These are phyloP conservation scores for Naganishia antarctica DNA, from an alignment of 768 basidiomycete species.

Conservation along the genomic window DNA sequence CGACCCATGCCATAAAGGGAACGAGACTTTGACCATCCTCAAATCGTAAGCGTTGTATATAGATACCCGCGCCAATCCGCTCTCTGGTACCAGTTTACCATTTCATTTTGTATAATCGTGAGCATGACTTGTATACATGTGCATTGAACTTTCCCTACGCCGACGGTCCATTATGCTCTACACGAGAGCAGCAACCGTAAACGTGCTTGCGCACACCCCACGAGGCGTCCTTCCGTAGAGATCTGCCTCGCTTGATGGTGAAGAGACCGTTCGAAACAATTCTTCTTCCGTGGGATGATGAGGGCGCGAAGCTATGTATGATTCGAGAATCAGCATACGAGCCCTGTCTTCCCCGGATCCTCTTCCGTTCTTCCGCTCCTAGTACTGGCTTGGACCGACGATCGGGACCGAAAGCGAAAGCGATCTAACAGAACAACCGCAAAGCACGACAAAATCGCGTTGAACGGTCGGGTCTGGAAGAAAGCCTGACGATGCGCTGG, in stretches of 20 bases:
- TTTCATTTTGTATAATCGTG: not conserved
- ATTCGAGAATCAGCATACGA: constrained; percentile 18
- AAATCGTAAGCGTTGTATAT: too few species aligned
- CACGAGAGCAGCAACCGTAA: not conserved
- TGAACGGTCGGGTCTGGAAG: not conserved
- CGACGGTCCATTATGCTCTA: not conserved
- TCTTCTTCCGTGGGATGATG: constrained; percentile 19
- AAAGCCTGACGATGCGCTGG: too few species aligned
- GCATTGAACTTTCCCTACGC: constrained; percentile 16
- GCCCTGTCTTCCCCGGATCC: constrained; percentile 23
- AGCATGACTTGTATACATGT: not conserved
- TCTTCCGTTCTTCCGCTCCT: not conserved
- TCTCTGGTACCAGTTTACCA: not conserved
- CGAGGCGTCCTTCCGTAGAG: constrained; percentile 7
- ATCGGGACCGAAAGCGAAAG: not conserved
- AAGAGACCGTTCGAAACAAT: constrained; percentile 20
- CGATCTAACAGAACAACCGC: constrained; percentile 17
- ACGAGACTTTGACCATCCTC: too few species aligned
- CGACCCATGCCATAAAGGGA: constrained; percentile 20
- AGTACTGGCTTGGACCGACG: not conserved
- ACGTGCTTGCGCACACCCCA: constrained; percentile 20
- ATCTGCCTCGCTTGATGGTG: constrained; percentile 11
- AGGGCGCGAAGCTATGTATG: constrained; percentile 21
- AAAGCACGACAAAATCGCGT: not conserved
- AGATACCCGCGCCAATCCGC: too few species aligned